Evolutionary conservation across 495 filamentous ascomycete species (phyloP).

Genomic region (Hamigera avellanea): DNA sequence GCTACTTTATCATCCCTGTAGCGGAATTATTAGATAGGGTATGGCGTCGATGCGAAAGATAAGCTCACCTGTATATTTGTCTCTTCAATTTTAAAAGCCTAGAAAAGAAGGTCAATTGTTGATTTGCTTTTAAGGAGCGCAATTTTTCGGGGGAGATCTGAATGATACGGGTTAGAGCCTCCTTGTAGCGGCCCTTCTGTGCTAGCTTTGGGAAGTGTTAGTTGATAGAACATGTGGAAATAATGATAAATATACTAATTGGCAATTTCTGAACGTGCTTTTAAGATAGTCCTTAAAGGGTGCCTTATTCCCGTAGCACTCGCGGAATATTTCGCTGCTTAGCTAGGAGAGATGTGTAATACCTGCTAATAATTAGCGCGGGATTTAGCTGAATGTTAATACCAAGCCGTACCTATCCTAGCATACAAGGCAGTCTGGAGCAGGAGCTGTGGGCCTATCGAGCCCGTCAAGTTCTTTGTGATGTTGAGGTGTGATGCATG

Average conservation of each 20-base stretch:
- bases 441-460: slow-evolving; percentile 61
- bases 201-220: slow-evolving; percentile 27
- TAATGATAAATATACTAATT: slow-evolving; percentile 33
- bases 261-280: slow-evolving; percentile 44
- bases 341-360: slow-evolving; percentile 50
- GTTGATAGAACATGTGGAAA: background rate
- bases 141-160: slow-evolving; percentile 52
- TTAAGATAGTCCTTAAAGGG: slow-evolving; percentile 72
- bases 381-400: background rate
- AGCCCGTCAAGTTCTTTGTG: slow-evolving; percentile 57
- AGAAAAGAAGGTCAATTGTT: slow-evolving; percentile 66
- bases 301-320: slow-evolving; percentile 52
- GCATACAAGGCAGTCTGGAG: slow-evolving; percentile 63
- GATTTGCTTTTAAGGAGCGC: slow-evolving; percentile 65
- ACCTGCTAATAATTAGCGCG: slow-evolving; percentile 26
- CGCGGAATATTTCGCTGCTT: slow-evolving; percentile 64
- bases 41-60: background rate
- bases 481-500: slow-evolving; percentile 75
- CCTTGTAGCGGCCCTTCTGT: slow-evolving; percentile 59
- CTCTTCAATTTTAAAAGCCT: slow-evolving; percentile 60
- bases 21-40: slow-evolving; percentile 9
- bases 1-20: slow-evolving; percentile 52
- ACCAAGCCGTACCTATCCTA: slow-evolving; percentile 49
- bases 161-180: slow-evolving; percentile 56
- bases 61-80: slow-evolving; percentile 49